Percentiles rank a stretch among this genome's conserved stretches.
These are phyloP conservation scores for Lunularia cruciata DNA, from an alignment of 225 moss, liverwort and hornwort genomes.

Conservation along the genomic window DNA sequence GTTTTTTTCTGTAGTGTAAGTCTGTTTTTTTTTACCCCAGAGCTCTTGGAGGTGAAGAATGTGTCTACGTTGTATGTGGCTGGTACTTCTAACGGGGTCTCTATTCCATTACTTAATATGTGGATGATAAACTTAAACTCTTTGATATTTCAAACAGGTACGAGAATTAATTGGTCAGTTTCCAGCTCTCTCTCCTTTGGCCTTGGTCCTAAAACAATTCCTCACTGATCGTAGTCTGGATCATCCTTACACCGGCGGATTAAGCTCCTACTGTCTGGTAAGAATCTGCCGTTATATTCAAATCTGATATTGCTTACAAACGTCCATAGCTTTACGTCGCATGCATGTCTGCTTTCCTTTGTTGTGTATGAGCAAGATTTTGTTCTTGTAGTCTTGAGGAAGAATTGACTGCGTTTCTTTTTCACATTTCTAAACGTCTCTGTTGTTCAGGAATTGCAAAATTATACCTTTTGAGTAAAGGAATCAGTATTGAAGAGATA, in stretches of 20 bases:
- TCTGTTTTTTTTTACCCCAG: too few relatives aligned
- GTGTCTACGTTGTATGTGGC: too few relatives aligned
- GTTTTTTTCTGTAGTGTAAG: too few relatives aligned
- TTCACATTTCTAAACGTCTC: neutral
- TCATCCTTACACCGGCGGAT: slow-evolving; percentile 82
- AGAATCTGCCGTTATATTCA: neutral
- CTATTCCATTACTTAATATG: too few relatives aligned
- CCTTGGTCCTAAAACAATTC: slow-evolving; percentile 84
- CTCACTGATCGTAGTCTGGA: slow-evolving; percentile 87
- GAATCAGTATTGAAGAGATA: too few relatives aligned
- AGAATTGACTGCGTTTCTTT: too few relatives aligned
- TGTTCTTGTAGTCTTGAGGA: too few relatives aligned
- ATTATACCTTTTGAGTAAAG: too few relatives aligned
- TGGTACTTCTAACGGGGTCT: too few relatives aligned
- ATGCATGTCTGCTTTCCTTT: too few relatives aligned
- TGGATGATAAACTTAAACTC: neutral
- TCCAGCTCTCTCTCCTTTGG: slow-evolving; percentile 75
- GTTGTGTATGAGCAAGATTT: neutral
- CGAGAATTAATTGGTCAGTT: slow-evolving; percentile 88
- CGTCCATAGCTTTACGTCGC: too few relatives aligned
- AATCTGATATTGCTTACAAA: neutral
- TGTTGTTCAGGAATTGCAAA: neutral
- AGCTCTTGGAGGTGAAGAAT: too few relatives aligned
- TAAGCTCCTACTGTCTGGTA: slow-evolving; percentile 92
- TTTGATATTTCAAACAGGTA: slow-evolving; percentile 49